phyloP scores from a whole-genome alignment of 108 stramenopile genomes.

The Nitzschia palea region DNA sequence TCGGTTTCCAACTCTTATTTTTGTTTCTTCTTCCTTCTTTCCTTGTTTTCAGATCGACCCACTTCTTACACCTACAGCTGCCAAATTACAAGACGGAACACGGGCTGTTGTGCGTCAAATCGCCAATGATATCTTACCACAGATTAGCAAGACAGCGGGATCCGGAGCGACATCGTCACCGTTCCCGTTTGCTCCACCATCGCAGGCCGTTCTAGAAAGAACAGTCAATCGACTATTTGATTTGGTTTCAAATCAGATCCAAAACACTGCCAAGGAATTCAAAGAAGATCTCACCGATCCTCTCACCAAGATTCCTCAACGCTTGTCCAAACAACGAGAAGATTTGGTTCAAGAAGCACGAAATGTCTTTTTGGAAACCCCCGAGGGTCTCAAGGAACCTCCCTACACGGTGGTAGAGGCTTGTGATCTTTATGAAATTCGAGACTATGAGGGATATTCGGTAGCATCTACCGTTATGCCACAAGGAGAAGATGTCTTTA shows the following conservation, averaged over 20 bases:
- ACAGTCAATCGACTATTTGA: conserved; percentile 66
- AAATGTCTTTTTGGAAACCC: conserved; percentile 81
- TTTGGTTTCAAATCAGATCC: conserved; percentile 65
- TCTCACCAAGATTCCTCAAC: conserved; percentile 54
- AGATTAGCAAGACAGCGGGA: conserved; percentile 27
- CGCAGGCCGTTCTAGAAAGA: conserved; percentile 28
- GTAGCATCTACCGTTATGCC: conserved; percentile 71
- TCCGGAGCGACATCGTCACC: conserved; percentile 4
- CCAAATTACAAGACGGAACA: conserved; percentile 74
- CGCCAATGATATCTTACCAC: conserved; percentile 77
- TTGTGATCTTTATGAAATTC: conserved; percentile 77
- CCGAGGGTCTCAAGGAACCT: conserved; percentile 79
- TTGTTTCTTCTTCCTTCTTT: neutral
- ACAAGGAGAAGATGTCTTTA: conserved; percentile 49
- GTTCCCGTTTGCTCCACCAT: conserved; percentile 39
- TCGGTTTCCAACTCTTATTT: neutral
- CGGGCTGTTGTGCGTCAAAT: conserved; percentile 81
- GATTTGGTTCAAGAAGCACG: conserved; percentile 66
- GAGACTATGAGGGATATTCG: conserved; percentile 78
- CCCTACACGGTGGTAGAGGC: conserved; percentile 60
- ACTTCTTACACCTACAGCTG: conserved; percentile 71
- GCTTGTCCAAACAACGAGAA: conserved; percentile 64
- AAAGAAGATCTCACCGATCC: conserved; percentile 80
- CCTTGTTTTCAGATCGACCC: conserved; percentile 63
- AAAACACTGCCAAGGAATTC: conserved; percentile 61